Conservation (phyloP, 805 yeast species). For the Soucietia sequanensis region DNA sequence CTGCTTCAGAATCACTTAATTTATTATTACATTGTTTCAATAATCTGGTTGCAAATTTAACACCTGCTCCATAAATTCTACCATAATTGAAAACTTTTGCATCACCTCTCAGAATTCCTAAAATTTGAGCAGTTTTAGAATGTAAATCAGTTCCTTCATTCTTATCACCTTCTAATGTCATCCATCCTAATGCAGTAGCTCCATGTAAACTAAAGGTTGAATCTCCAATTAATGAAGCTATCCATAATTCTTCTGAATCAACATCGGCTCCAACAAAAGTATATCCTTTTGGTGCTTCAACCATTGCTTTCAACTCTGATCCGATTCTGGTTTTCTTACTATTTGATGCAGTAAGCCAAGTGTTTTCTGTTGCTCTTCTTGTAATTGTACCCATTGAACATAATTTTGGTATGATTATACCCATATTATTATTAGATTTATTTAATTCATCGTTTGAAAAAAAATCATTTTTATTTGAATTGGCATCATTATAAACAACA, state of each 20-base stretch:
- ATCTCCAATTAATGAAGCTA: constrained; percentile 93
- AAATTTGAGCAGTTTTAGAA: constrained; percentile 85
- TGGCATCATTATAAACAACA: constrained; percentile 58
- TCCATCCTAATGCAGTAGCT: constrained; percentile 97
- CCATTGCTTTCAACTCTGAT: constrained; percentile 85
- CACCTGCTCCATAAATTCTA: constrained; percentile 96
- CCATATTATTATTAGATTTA: constrained; percentile 38
- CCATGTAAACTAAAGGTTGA: constrained; percentile 88
- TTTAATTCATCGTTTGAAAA: constrained; percentile 22
- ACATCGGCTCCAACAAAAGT: constrained; percentile 98
- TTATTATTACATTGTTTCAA: constrained; percentile 79
- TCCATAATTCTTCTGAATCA: constrained; percentile 98
- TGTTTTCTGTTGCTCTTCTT: constrained; percentile 92
- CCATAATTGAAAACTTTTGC: constrained; percentile 97
- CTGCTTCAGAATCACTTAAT: constrained; percentile 66
- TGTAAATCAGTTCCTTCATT: constrained; percentile 90
- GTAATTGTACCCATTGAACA: constrained; percentile 97
- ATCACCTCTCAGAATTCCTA: constrained; percentile 86
- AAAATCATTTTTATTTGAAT: constrained; percentile 20
- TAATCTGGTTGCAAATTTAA: constrained; percentile 80
- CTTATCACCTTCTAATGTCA: constrained; percentile 96
- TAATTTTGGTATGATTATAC: constrained; percentile 80
- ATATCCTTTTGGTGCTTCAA: constrained; percentile 86
- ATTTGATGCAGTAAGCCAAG: constrained; percentile 97
- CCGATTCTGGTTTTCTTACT: constrained; percentile 86